phyloP scores from a whole-genome alignment of 2,329 filamentous ascomycete genomes.

The Trichothecium roseum region DNA sequence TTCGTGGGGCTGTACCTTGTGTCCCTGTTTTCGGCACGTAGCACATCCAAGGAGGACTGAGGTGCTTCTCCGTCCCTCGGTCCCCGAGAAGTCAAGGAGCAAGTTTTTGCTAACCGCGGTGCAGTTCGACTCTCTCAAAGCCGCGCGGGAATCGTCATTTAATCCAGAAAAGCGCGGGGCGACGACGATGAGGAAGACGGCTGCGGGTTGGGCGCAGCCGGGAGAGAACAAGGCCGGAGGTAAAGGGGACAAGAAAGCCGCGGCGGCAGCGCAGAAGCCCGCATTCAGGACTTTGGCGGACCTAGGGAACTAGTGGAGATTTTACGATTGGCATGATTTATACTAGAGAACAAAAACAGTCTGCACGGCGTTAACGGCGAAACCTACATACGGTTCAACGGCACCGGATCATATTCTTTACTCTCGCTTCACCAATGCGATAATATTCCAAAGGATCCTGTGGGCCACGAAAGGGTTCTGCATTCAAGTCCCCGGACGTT shows the following conservation, averaged over 20 bases:
- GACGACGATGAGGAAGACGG: constrained; percentile 11
- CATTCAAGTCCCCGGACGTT: no score
- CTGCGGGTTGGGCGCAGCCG: constrained; percentile 3
- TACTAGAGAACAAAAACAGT: no score
- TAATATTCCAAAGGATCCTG: no score
- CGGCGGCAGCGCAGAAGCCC: constrained; percentile 18
- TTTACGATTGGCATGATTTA: no score
- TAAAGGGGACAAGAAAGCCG: constrained; percentile 6
- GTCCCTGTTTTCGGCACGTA: constrained; percentile 49
- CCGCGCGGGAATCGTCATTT: constrained; percentile 49
- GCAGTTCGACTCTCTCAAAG: constrained; percentile 51
- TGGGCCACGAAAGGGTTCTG: no score
- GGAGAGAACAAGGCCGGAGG: constrained; percentile 5
- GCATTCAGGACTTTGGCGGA: constrained; percentile 45
- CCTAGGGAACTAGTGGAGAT: constrained; percentile 23
- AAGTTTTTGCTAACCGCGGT: constrained; percentile 11
- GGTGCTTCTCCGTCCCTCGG: background rate
- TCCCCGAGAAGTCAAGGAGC: no score
- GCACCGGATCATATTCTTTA: no score
- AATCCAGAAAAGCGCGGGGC: constrained; percentile 35
- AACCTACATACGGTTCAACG: no score
- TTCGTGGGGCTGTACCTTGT: constrained; percentile 53
- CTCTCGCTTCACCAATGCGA: no score
- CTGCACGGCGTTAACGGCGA: no score
- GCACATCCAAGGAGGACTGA: constrained; percentile 6